Evolutionary conservation across 805 yeast species (phyloP), one percentile per base, ranked within the genome.

Genomic region (Saccharomycopsis olivae): DNA sequence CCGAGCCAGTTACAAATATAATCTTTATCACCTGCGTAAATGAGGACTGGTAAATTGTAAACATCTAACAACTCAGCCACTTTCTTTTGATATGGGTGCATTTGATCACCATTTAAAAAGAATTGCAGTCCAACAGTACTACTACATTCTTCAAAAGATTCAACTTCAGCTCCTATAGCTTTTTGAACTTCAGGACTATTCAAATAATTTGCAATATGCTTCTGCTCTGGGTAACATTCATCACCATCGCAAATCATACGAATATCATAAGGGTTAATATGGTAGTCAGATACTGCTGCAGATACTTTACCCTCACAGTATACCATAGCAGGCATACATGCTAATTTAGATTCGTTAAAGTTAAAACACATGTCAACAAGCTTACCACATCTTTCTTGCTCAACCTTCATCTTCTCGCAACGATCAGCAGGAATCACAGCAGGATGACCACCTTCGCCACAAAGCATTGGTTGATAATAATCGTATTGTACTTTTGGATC

Each of bases 1-100:
- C 95, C 96, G 49, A 86, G 67, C 92, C 95, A 86, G 64, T 86
- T 86, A 62, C 95, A 86, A 54, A 86, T 85, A 59, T 71, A 86
- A 59, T 86, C 96, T 60, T 85, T 83, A 58, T 86, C 94, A 54
- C 96, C 96, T 11, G 95, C 95, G 52, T 85, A 87, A 46, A 85
- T 73, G 53, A 87, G 69, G 3, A 86, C 87, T 16, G 95, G 95
- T 34, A 85, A 54, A 19, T 73, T 35, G 35, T 42, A 34, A 14
- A 19, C 36, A 79, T 43, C 78, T 51, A 86, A 68, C 47, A 87
- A 62, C 34, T 75, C 76, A 18, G 78, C 66, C 29, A 89, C 85
- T 38, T 73, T 75, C 51, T 68, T 71, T 56, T 85, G 92, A 69
- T 78, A 86, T 19, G 95, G 95, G 59, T 79, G 78, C 78, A 82